Base-by-base conservation (phyloP, 2,329 filamentous ascomycete species). In the Ramularia endophylla region DNA sequence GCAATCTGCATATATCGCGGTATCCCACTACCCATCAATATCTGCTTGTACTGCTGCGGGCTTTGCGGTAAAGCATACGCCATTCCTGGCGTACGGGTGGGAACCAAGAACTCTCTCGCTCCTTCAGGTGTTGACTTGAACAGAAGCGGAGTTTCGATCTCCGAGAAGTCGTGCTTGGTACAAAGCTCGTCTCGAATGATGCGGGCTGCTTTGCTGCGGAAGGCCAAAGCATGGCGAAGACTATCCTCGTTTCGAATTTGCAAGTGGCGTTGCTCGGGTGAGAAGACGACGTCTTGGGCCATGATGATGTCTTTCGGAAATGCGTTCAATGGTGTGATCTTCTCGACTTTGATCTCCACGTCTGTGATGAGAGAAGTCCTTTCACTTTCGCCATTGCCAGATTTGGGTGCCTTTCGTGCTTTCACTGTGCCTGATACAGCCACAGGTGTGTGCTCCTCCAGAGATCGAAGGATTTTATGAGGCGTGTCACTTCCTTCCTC, bases 81-180 rank as follows among this genome's bases (percentile, higher is more conserved):
- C 46, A 81, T 69, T 0, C 87, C 87, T 1, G 73, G 74, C 27
- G 74, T 77, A 19, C 92, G 74, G 1, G 89, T 94, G 0, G 92
- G 92, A 4, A 98, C 90, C 5, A 98, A 65, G 48, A 98, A 98
- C 62, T 98, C 92, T 36, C 90, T 76, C 1, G 92, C 94, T 1
- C 92, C 92, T 67, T 98, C 92, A 0, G 92, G 87, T 0, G 92
- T 98, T 0, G 92, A 95, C 64, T 97, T 98, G 76, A 98, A 98
- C 0, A 98, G 74, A 3, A 95, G 69, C 0, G 92, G 92, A 0
- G 92, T 98, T 62, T 98, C 92, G 22, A 97, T 77, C 52, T 97
- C 85, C 9, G 76, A 70, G 56, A 89, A 90, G 1, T 71, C 74
- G 18, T 73, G 70, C 4, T 70, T 62, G 12, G 55, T 50, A 17